Percentiles rank a stretch among this genome's conserved stretches.
Conservation (phyloP, 1,284 basidiomycete genomes). For the Mycosarcoma maydis region DNA sequence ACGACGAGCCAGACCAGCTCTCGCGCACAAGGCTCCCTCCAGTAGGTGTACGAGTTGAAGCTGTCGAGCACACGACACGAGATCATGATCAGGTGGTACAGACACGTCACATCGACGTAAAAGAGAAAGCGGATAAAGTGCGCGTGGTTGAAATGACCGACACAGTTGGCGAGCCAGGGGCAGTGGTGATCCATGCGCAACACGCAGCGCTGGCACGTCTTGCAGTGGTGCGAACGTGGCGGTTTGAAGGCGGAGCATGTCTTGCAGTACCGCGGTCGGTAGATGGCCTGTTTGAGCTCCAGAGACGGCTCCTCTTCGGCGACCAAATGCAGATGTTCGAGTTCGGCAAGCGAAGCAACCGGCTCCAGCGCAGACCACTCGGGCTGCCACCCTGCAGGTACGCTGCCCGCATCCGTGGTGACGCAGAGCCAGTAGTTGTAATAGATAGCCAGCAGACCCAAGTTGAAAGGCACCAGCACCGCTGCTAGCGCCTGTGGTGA, state of each 20-base stretch:
- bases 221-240: constrained; percentile 66
- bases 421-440: constrained; percentile 61
- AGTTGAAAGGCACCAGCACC: constrained; percentile 89
- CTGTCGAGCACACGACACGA: constrained; percentile 49
- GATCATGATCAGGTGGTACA: constrained; percentile 49
- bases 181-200: constrained; percentile 71
- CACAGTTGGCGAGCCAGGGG: constrained; percentile 71
- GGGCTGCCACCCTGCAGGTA: constrained; percentile 55
- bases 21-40: constrained; percentile 77
- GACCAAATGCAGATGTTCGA: not conserved
- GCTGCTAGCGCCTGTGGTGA: constrained; percentile 73
- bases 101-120: constrained; percentile 84
- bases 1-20: constrained; percentile 86
- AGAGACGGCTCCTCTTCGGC: constrained; percentile 4
- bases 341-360: not conserved
- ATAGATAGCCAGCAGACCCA: constrained; percentile 53
- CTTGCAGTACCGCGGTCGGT: constrained; percentile 56
- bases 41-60: constrained; percentile 43
- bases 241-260: constrained; percentile 58
- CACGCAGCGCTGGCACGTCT: constrained; percentile 60
- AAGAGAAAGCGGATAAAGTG: constrained; percentile 69
- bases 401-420: constrained; percentile 52
- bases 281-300: constrained; percentile 39
- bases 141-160: constrained; percentile 67
- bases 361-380: constrained; percentile 50